These are phyloP conservation scores for Fusarium coicis DNA, from an alignment of 2,329 filamentous ascomycete genomes.

Conservation along the genomic window DNA sequence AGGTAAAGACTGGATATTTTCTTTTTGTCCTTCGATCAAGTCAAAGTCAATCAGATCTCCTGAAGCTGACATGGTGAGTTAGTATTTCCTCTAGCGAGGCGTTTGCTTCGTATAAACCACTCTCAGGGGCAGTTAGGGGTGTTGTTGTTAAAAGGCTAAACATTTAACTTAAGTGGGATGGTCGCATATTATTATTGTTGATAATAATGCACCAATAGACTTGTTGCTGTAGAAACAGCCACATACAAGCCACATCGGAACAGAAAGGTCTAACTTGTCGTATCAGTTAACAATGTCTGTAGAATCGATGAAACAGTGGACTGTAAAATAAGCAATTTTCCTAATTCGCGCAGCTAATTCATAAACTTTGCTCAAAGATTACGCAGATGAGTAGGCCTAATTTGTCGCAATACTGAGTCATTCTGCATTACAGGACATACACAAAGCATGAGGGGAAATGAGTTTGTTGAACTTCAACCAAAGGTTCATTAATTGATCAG, in stretches of 20 bases:
- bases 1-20: slow-evolving; percentile 95
- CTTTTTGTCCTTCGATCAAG: slow-evolving; percentile 95
- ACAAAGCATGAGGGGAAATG: not conserved
- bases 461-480: slow-evolving; percentile 32
- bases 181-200: slow-evolving; percentile 24
- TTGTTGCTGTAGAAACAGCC: slow-evolving; percentile 44
- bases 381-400: not conserved
- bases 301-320: not conserved
- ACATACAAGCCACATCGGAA: slow-evolving; percentile 5
- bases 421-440: not conserved
- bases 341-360: not conserved
- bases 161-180: slow-evolving; percentile 10
- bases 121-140: slow-evolving; percentile 21
- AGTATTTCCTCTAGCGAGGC: slow-evolving; percentile 33
- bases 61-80: slow-evolving; percentile 58
- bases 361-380: no score
- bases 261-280: no score
- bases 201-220: slow-evolving; percentile 9
- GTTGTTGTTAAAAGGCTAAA: slow-evolving; percentile 22
- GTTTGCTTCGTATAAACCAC: slow-evolving; percentile 16
- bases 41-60: slow-evolving; percentile 79
- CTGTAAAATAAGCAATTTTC: no score
- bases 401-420: not conserved
- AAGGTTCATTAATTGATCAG: slow-evolving; percentile 36
- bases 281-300: not conserved